phyloP scores from a whole-genome alignment of 164 flowering plant species.

The Macadamia tetraphylla region DNA sequence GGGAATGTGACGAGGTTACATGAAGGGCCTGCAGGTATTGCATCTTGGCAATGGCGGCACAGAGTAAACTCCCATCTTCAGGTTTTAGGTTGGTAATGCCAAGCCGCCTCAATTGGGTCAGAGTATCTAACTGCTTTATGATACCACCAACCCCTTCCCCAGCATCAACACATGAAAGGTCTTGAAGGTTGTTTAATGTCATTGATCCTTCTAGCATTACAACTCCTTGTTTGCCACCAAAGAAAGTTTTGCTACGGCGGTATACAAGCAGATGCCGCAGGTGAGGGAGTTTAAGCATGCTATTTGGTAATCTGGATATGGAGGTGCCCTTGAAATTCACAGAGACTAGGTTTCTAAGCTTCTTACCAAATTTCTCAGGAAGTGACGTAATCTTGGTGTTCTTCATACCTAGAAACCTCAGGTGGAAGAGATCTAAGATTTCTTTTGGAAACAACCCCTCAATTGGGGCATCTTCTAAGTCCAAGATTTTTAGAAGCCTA shows the following conservation, averaged over 20 bases:
- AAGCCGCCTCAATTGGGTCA: slow-evolving; percentile 12
- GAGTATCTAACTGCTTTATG: neutral
- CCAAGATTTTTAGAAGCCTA: slow-evolving; percentile 15
- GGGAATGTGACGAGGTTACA: too few species aligned
- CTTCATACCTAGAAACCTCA: slow-evolving; percentile 12
- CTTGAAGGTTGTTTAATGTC: slow-evolving; percentile 4
- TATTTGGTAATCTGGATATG: slow-evolving; percentile 4
- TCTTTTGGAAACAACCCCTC: slow-evolving; percentile 5
- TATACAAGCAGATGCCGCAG: slow-evolving; percentile 10
- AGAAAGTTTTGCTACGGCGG: neutral
- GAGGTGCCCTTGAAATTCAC: slow-evolving; percentile 13
- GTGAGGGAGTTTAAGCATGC: slow-evolving; percentile 6
- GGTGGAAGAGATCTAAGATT: slow-evolving; percentile 1
- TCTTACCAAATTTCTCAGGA: slow-evolving; percentile 4
- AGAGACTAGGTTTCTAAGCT: slow-evolving; percentile 11
- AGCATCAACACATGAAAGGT: slow-evolving; percentile 3
- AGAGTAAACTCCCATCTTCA: slow-evolving; percentile 2
- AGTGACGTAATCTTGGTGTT: slow-evolving; percentile 8
- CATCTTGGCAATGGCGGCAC: slow-evolving; percentile 14
- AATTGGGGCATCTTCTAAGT: slow-evolving; percentile 12
- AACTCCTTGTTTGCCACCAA: neutral
- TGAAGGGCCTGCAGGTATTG: neutral
- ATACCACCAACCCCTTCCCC: neutral
- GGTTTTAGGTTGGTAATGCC: slow-evolving; percentile 3
- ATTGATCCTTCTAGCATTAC: neutral